Percentiles rank a stretch among this genome's conserved stretches.
Conservation (phyloP, 176 grass and related monocot species). For the Oryza coarctata region DNA sequence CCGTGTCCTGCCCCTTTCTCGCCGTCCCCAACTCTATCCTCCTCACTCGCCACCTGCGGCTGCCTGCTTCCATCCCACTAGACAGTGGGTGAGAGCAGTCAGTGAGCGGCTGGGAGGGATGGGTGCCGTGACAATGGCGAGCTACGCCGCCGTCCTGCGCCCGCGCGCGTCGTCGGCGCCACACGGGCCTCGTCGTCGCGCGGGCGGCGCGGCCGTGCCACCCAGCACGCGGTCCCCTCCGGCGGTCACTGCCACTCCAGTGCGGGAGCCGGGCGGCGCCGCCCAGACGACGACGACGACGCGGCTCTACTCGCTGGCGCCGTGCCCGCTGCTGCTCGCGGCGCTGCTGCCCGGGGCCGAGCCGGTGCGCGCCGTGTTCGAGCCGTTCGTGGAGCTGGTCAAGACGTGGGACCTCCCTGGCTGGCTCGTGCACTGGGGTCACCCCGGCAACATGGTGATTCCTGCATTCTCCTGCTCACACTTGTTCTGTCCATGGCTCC, state of each 20-base stretch:
- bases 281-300: slow-evolving; percentile 14
- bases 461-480: not conserved
- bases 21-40: not conserved
- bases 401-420: slow-evolving; percentile 67
- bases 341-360: slow-evolving; percentile 70
- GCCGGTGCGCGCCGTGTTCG: slow-evolving; percentile 54
- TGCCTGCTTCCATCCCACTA: not conserved
- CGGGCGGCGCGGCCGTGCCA: not conserved
- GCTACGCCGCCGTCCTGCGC: slow-evolving; percentile 43
- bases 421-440: slow-evolving; percentile 97
- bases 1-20: slow-evolving; percentile 10
- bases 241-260: not conserved
- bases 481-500: too few relatives aligned
- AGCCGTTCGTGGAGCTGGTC: slow-evolving; percentile 79
- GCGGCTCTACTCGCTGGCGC: slow-evolving; percentile 59
- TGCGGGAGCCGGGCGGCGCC: not conserved
- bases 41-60: not conserved
- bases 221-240: not conserved
- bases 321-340: slow-evolving; percentile 70
- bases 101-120: slow-evolving; percentile 23
- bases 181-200: not conserved
- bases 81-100: not conserved
- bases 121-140: slow-evolving; percentile 49
- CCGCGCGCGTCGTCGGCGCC: slow-evolving; percentile 8
- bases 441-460: slow-evolving; percentile 89